phyloP scores from a whole-genome alignment of 2,329 filamentous ascomycete genomes.

The Xylariales sp. region DNA sequence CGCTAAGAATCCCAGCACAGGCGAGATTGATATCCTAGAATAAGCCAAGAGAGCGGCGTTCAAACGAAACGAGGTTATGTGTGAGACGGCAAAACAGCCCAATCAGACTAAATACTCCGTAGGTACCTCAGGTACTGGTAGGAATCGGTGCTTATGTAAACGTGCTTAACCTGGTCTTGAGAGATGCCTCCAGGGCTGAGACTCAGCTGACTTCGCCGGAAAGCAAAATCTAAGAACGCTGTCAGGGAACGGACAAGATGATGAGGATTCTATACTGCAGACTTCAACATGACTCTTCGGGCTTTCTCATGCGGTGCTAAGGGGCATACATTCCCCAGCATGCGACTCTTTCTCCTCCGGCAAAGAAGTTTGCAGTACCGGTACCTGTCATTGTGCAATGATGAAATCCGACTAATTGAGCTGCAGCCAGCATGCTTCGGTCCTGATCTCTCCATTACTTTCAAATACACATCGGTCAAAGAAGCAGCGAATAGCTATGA shows the following conservation, averaged over 20 bases:
- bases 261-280: neutral
- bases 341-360: neutral
- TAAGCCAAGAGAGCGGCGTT: too few relatives aligned
- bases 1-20: too few relatives aligned
- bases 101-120: neutral
- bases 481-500: conserved; percentile 10
- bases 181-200: neutral
- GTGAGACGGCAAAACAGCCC: neutral
- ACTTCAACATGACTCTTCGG: neutral
- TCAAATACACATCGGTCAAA: neutral
- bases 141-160: too few relatives aligned
- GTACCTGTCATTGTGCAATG: neutral
- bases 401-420: conserved; percentile 7
- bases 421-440: conserved; percentile 1
- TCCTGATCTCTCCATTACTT: neutral
- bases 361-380: neutral
- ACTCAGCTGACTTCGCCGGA: neutral
- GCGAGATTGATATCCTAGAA: too few relatives aligned
- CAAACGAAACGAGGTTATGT: too few relatives aligned
- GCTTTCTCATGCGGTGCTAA: neutral
- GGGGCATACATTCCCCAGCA: neutral
- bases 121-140: neutral
- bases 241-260: neutral
- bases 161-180: too few relatives aligned
- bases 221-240: neutral